Evolutionary conservation across 805 yeast genomes (phyloP), one percentile per base, ranked within the genome.

Genomic region (Wickerhamiella dianesei): DNA sequence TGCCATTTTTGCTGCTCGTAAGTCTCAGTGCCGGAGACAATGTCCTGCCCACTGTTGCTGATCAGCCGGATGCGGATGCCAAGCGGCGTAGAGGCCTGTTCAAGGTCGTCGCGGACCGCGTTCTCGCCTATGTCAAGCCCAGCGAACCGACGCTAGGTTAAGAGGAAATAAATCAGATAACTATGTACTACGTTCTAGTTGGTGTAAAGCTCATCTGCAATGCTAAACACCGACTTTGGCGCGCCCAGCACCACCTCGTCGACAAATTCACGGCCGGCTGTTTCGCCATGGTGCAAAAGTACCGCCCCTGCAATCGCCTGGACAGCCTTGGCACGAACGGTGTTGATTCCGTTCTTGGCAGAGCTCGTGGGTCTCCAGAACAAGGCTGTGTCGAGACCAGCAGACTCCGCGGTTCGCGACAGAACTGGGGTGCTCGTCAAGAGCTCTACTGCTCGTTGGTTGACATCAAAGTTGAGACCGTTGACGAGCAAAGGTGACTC

Each of bases 1-100:
- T 92, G 22, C 98, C 98, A 32, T 86, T 92, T 62, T 80, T 95
- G 3, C 70, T 92, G 48, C 89, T 92, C 63, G 89, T 92, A 16
- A 81, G 95, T 25, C 69, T 92, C 49, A 83, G 94, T 60, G 96
- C 96, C 1, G 83, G 85, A 52, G 98, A 92, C 59, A 82, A 84
- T 58, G 77, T 82, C 17, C 71, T 92, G 40, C 98, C 98, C 6
- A 69, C 57, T 18, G 54, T 61, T 14, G 36, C 45, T 22, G 32
- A 25, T 12, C 9, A 25, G n/a, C 59, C 43, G 22, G 35, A 17
- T 17, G 14, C 37, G 8, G 43, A 21, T 21, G 25, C 19, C 4
- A 37, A 21, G 20, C 43, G 37, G 5, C 41, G 41, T 14, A 39
- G 18, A 39, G 41, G 41, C 20, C 18, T 39, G 41, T 19, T 39